Base-by-base conservation (phyloP, 768 basidiomycete genomes). In the Daedalea quercina region DNA sequence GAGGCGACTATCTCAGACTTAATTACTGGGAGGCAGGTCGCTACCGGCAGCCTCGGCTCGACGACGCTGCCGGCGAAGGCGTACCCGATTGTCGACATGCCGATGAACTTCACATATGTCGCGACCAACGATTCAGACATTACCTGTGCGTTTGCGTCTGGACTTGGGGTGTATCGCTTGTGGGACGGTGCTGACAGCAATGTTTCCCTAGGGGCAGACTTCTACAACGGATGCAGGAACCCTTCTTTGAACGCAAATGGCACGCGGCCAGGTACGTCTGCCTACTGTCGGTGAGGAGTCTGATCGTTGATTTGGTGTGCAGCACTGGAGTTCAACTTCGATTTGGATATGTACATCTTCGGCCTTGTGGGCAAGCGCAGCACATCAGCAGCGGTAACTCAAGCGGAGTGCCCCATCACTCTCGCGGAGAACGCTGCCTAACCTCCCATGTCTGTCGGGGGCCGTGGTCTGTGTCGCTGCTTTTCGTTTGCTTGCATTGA, bases 111-210 rank as follows among this genome's bases (percentile, higher is more conserved):
- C 69, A 81, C 84, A 0, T 96, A 95, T 66, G 57, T 81, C 12
- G 90, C 85, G 0, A 72, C 79, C 11, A 96, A 97, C 63, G 75
- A 79, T 43, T 80, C 85, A 3, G 94, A 97, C 68, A 73, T 76
- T 33, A 95, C 94, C 20, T 97, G 93, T 91, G 59, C 60, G 77
- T n/a, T n/a, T n/a, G n/a, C n/a, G n/a, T n/a, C n/a, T n/a, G n/a
- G n/a, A n/a, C n/a, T n/a, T n/a, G n/a, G n/a, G n/a, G n/a, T n/a
- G n/a, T n/a, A n/a, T n/a, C n/a, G n/a, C n/a, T n/a, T n/a, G n/a
- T n/a, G n/a, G n/a, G n/a, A n/a, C n/a, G n/a, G n/a, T n/a, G n/a
- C n/a, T n/a, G n/a, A n/a, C n/a, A n/a, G n/a, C n/a, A n/a, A n/a
- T n/a, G n/a, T n/a, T n/a, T n/a, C n/a, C n/a, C n/a, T 53, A 90